Evolutionary conservation across 306 rosid genomes (phyloP), one percentile per base, ranked within the genome.

Genomic region (Prunus salicina): DNA sequence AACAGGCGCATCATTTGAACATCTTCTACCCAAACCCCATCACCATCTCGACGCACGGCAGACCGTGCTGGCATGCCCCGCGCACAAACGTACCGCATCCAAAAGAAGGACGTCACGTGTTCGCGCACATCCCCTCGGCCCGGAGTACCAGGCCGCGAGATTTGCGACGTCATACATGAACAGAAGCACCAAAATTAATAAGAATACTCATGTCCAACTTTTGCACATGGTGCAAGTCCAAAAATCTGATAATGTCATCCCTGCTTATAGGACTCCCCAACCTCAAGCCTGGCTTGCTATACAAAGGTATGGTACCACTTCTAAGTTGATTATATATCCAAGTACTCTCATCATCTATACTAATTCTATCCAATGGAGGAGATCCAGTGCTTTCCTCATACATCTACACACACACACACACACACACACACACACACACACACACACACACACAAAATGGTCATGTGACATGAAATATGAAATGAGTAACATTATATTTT

Each of bases 151-250:
- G n/a, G n/a, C n/a, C n/a, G n/a, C n/a, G n/a, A n/a, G n/a, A n/a
- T n/a, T n/a, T n/a, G n/a, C n/a, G n/a, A n/a, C n/a, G n/a, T n/a
- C n/a, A n/a, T n/a, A n/a, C n/a, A n/a, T n/a, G n/a, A 83, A 32
- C 70, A 41, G n/a, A n/a, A 50, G 55, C 30, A 8, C 27, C 30
- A 71, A 55, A 58, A 71, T 11, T 53, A 69, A 73, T 70, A 32
- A 73, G 69, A 69, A 80, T 68, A 91, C 98, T 80, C 38, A 94
- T 95, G 80, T 94, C 98, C 72, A 90, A 81, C 67, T 90, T 90
- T 78, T 94, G 98, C 82, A 89, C 88, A 76, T 94, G 98, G 66
- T 87, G 89, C 72, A 94, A 85, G 77, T 94, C 91, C 89, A 94
- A 88, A 84, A 91, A 91, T 83, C 91, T 88, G 73, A 84, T 74